A percentile compares a stretch with the other conserved stretches of the same genome.
These are phyloP conservation scores for Mucor circinelloides DNA, from an alignment of 371 early-diverging fungal species.

Conservation along the genomic window DNA sequence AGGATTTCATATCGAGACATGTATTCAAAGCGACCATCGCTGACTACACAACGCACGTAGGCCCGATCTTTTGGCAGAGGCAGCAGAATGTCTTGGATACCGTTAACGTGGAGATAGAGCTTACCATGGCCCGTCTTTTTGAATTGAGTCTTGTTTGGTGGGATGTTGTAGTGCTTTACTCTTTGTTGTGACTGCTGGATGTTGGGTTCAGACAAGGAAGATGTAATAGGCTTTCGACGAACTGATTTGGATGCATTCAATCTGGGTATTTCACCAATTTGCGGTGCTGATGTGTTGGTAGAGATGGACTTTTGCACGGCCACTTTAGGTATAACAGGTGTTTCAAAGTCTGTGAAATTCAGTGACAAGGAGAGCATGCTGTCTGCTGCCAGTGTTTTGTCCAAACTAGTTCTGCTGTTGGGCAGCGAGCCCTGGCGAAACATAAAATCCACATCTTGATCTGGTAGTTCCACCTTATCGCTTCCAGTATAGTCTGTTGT, in stretches of 20 bases:
- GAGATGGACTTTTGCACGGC: not conserved
- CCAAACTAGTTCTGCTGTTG: not conserved
- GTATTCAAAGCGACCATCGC: conserved; percentile 52
- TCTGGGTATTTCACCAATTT: not conserved
- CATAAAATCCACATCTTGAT: not conserved
- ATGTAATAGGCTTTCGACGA: conserved; percentile 3
- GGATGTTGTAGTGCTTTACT: not conserved
- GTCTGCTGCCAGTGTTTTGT: not conserved
- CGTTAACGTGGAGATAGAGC: conserved; percentile 44
- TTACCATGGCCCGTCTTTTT: conserved; percentile 26
- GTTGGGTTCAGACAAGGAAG: not conserved
- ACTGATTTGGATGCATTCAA: conserved; percentile 1
- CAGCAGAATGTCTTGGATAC: conserved; percentile 37
- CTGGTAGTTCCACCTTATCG: not conserved
- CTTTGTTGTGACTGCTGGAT: not conserved
- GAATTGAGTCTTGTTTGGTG: not conserved
- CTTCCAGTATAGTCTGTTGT: not conserved
- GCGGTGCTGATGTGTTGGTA: conserved; percentile 6
- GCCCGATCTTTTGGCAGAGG: conserved; percentile 49
- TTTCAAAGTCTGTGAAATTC: conserved; percentile 6
- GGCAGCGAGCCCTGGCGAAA: not conserved
- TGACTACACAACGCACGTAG: conserved; percentile 49
- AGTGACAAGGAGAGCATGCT: conserved; percentile 2
- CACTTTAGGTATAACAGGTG: not conserved
- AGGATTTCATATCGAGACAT: conserved; percentile 49